Evolutionary conservation across 805 yeast species (phyloP).

Genomic region (Teunomyces funiuensis): DNA sequence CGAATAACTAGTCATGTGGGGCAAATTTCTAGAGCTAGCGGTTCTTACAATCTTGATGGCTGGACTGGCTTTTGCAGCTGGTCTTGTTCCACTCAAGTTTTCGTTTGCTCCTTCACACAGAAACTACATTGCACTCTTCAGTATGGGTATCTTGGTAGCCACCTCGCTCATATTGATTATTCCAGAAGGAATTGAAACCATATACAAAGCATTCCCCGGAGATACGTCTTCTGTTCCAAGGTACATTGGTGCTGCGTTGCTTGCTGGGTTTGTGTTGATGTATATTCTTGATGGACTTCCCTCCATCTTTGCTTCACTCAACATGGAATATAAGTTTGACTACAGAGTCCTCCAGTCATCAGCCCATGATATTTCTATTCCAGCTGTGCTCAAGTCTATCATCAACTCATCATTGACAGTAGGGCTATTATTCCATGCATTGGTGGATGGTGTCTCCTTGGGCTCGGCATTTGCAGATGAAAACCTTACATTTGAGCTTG

Average conservation of each 20-base stretch:
- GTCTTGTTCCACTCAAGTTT: slow-evolving; percentile 27
- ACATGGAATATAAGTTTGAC: slow-evolving; percentile 11
- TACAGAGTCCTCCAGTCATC: slow-evolving; percentile 1
- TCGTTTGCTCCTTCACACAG: slow-evolving; percentile 28
- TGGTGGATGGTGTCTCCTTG: slow-evolving; percentile 72
- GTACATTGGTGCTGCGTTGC: slow-evolving; percentile 47
- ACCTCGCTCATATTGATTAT: slow-evolving; percentile 58
- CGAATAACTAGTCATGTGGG: not conserved
- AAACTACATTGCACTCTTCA: slow-evolving; percentile 46
- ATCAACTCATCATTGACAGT: slow-evolving; percentile 50
- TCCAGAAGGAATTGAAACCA: slow-evolving; percentile 62
- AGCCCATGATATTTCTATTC: not conserved
- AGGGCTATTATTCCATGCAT: slow-evolving; percentile 64
- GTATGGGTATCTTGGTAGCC: slow-evolving; percentile 61
- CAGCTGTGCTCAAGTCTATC: slow-evolving; percentile 22
- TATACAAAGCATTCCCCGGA: slow-evolving; percentile 24
- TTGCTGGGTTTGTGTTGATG: slow-evolving; percentile 57
- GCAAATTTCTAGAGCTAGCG: slow-evolving; percentile 7
- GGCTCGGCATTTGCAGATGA: slow-evolving; percentile 55
- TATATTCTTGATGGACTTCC: slow-evolving; percentile 46
- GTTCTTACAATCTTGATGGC: slow-evolving; percentile 19
- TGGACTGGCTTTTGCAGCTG: slow-evolving; percentile 18
- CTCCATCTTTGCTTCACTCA: slow-evolving; percentile 4
- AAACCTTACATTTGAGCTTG: slow-evolving; percentile 34
- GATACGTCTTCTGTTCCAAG: slow-evolving; percentile 17